phyloP scores from a whole-genome alignment of 2,329 filamentous ascomycete genomes.

The Ascochyta koolunga region DNA sequence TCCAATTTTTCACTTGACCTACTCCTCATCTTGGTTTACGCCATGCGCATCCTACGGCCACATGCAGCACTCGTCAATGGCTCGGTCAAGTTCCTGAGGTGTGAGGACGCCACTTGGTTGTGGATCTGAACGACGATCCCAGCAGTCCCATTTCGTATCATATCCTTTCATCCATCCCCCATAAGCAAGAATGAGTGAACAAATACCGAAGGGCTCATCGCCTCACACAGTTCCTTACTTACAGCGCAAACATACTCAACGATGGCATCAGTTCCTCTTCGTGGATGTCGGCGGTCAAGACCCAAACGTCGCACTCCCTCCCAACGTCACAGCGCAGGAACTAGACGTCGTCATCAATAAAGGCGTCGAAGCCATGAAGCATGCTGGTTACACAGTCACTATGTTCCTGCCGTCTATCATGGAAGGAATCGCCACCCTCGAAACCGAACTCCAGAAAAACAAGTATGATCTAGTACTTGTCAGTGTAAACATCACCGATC shows the following conservation, averaged over 20 bases:
- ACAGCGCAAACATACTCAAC: too few species aligned
- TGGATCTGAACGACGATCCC: too few species aligned
- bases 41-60: neutral
- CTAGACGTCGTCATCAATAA: neutral
- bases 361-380: neutral
- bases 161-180: too few species aligned
- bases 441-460: neutral
- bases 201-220: too few species aligned
- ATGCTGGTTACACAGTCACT: conserved; percentile 1
- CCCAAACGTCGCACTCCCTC: neutral
- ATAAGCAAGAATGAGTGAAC: too few species aligned
- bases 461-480: conserved; percentile 4
- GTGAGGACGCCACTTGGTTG: too few species aligned
- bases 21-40: neutral
- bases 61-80: neutral
- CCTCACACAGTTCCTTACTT: too few species aligned
- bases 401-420: neutral
- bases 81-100: neutral
- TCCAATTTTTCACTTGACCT: neutral
- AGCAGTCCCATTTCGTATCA: too few species aligned
- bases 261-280: conserved; percentile 2
- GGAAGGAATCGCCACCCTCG: neutral
- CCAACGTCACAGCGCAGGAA: neutral
- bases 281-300: neutral
- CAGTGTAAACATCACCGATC: neutral